Evolutionary conservation across 2,329 filamentous ascomycete species (phyloP).

Genomic region (Apiospora arundinis): DNA sequence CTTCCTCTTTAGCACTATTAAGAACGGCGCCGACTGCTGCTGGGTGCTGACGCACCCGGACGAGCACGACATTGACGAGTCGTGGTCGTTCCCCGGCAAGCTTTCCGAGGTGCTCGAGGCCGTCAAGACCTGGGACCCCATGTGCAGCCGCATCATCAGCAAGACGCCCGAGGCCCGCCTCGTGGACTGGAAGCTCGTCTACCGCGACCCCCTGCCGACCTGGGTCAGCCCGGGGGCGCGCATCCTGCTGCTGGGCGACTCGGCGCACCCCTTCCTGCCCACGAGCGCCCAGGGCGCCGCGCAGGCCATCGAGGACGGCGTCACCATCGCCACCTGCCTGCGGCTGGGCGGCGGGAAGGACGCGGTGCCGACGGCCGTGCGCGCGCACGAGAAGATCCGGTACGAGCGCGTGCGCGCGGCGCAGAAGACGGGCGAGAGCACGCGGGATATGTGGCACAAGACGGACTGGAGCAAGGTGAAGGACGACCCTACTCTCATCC

Average conservation of each 20-base stretch:
- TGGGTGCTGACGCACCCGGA: conserved; percentile 65
- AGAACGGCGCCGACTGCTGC: conserved; percentile 60
- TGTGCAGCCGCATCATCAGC: conserved; percentile 54
- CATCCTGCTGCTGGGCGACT: conserved; percentile 55
- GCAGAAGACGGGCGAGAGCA: conserved; percentile 58
- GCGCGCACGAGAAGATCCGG: conserved; percentile 52
- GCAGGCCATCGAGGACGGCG: conserved; percentile 58
- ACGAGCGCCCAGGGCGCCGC: conserved; percentile 56
- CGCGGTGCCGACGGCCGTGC: conserved; percentile 47
- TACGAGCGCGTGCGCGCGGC: conserved; percentile 55
- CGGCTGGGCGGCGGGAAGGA: conserved; percentile 35
- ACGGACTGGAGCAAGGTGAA: conserved; percentile 57
- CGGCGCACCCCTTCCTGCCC: conserved; percentile 57
- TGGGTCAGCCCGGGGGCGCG: conserved; percentile 53
- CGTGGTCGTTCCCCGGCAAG: conserved; percentile 59
- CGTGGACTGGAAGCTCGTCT: conserved; percentile 59
- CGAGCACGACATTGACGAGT: conserved; percentile 60
- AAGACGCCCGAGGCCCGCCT: conserved; percentile 49
- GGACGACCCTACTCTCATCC: conserved; percentile 53
- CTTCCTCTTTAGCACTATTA: conserved; percentile 63
- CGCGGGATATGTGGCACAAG: conserved; percentile 61
- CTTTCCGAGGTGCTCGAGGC: conserved; percentile 58
- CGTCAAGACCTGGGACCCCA: conserved; percentile 58
- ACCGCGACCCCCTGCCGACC: conserved; percentile 54
- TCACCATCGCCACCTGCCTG: conserved; percentile 53